Conservation (phyloP, 1,139 yeast genomes). For the Pichia sp. region DNA sequence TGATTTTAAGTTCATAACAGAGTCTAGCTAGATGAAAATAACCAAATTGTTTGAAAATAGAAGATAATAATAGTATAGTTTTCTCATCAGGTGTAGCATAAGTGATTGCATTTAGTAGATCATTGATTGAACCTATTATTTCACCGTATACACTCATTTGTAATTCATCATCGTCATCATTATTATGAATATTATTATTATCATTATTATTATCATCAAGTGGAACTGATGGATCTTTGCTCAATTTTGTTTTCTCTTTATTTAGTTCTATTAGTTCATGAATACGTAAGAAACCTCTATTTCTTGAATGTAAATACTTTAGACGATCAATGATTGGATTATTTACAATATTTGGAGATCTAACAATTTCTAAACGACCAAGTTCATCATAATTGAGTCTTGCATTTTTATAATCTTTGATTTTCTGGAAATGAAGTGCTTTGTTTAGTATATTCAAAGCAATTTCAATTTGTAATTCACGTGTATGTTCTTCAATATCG, state of each 20-base stretch:
- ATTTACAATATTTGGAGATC: constrained; percentile 34
- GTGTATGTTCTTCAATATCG: constrained; percentile 79
- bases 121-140: constrained; percentile 41
- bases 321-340: constrained; percentile 66
- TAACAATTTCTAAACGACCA: constrained; percentile 59
- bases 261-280: constrained; percentile 34
- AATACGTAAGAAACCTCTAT: constrained; percentile 68
- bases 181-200: background rate
- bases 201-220: background rate
- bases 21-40: constrained; percentile 49
- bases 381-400: constrained; percentile 50
- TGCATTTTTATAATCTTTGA: constrained; percentile 42
- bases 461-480: constrained; percentile 85
- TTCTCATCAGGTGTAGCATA: constrained; percentile 60
- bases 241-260: constrained; percentile 16
- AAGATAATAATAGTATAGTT: constrained; percentile 41
- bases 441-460: constrained; percentile 70
- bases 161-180: constrained; percentile 8
- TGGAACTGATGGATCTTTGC: background rate
- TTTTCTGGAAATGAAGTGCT: constrained; percentile 59
- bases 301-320: constrained; percentile 71
- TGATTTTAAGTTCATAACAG: constrained; percentile 42
- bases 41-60: constrained; percentile 43
- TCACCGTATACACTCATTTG: constrained; percentile 25
- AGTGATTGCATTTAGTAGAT: constrained; percentile 46